Conservation (phyloP, 805 yeast genomes). For the Metschnikowia orientalis region DNA sequence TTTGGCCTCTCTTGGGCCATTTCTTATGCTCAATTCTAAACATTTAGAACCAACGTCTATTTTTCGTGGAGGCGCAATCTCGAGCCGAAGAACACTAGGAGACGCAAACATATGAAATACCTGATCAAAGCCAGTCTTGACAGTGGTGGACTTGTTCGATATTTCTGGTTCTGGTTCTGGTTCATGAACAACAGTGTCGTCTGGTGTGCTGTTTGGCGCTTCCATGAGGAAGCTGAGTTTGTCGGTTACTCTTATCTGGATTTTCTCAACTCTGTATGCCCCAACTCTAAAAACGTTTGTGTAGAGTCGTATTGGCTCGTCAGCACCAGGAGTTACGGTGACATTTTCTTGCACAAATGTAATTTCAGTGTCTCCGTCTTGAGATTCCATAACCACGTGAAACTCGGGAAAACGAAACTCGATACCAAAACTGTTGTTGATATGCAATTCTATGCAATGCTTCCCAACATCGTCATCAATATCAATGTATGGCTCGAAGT, state of each 20-base stretch:
- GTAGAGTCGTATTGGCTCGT: constrained; percentile 8
- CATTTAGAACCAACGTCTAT: constrained; percentile 28
- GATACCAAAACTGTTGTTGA: constrained; percentile 29
- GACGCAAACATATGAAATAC: constrained; percentile 16
- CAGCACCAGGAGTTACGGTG: constrained; percentile 4
- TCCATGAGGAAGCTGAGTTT: constrained; percentile 3
- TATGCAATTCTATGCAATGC: constrained; percentile 32
- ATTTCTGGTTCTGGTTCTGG: background rate
- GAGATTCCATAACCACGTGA: constrained; percentile 18
- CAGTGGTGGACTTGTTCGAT: too few species aligned
- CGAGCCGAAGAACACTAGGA: constrained; percentile 24
- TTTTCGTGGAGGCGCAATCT: constrained; percentile 21
- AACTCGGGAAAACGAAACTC: constrained; percentile 21
- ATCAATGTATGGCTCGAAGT: constrained; percentile 34
- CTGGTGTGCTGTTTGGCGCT: background rate
- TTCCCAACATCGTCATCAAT: constrained; percentile 25
- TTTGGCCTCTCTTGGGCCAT: constrained; percentile 28
- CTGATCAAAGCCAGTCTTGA: constrained; percentile 1
- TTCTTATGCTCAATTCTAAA: constrained; percentile 23
- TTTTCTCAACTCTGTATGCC: constrained; percentile 3
- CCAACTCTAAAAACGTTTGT: constrained; percentile 6
- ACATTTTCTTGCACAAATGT: constrained; percentile 11
- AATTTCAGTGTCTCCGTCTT: constrained; percentile 12
- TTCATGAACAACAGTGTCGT: constrained; percentile 11
- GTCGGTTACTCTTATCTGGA: constrained; percentile 9